A percentile compares a stretch with the other conserved stretches of the same genome.
phyloP scores from a whole-genome alignment of 495 filamentous ascomycete species.

The Trichoderma asperelloides region DNA sequence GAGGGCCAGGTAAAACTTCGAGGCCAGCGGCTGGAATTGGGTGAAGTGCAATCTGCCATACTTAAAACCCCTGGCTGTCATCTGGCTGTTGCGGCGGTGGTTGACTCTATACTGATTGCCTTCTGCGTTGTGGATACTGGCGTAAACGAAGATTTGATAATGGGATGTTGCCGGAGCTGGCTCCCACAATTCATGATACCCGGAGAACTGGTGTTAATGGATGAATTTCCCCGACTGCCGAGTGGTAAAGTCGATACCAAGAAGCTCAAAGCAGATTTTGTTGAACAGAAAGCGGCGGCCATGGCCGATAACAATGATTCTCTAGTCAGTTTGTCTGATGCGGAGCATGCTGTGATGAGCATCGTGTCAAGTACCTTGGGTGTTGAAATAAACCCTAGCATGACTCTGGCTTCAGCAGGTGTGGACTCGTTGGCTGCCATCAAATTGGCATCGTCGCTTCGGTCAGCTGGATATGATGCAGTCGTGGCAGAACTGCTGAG shows the following conservation, averaged over 20 bases:
- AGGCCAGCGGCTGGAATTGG: conserved; percentile 75
- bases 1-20: conserved; percentile 74
- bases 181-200: conserved; percentile 74
- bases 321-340: neutral
- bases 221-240: conserved; percentile 57
- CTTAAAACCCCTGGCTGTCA: conserved; percentile 42
- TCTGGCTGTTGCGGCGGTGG: conserved; percentile 50
- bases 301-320: neutral
- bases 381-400: conserved; percentile 24
- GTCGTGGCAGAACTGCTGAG: conserved; percentile 49
- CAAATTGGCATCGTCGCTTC: conserved; percentile 50
- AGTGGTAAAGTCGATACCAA: conserved; percentile 73
- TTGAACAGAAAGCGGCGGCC: neutral
- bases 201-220: conserved; percentile 51
- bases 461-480: conserved; percentile 40
- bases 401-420: conserved; percentile 44
- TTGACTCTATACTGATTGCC: conserved; percentile 51
- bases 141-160: conserved; percentile 28
- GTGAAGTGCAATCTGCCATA: conserved; percentile 68
- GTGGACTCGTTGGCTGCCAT: conserved; percentile 71
- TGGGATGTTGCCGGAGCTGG: conserved; percentile 55
- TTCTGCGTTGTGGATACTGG: conserved; percentile 48
- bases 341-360: neutral
- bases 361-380: conserved; percentile 32
- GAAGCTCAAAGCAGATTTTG: conserved; percentile 45